Percentiles rank a stretch among this genome's conserved stretches.
These are phyloP conservation scores for Colletotrichum trifolii DNA, from an alignment of 2,329 filamentous ascomycete species.

Conservation along the genomic window DNA sequence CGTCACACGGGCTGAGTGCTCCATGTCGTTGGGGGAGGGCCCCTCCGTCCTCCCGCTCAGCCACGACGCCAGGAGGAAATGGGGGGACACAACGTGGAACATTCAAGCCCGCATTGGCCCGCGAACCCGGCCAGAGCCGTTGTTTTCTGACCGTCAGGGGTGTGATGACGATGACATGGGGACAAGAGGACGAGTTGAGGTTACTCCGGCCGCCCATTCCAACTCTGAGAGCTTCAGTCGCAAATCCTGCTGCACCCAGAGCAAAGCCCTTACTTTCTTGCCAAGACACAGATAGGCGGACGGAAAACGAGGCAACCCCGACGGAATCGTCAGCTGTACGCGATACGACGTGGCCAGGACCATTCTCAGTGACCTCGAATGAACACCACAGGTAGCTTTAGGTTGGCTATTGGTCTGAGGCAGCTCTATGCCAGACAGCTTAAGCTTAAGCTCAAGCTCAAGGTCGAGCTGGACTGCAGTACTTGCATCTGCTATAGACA, in stretches of 20 bases:
- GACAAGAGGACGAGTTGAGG: conserved; percentile 2
- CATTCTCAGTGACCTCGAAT: too few relatives aligned
- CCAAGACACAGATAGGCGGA: too few relatives aligned
- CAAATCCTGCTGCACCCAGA: background rate
- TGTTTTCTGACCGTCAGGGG: conserved; percentile 17
- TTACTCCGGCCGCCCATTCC: conserved; percentile 17
- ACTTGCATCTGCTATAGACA: too few relatives aligned
- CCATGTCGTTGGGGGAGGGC: conserved; percentile 7
- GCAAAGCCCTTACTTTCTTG: too few relatives aligned
- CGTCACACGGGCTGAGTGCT: conserved; percentile 11
- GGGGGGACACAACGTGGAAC: conserved; percentile 21
- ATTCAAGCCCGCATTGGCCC: conserved; percentile 6
- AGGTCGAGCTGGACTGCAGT: background rate
- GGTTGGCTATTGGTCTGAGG: too few relatives aligned
- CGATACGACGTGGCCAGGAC: too few relatives aligned
- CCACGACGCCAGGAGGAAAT: background rate
- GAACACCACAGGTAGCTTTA: too few relatives aligned
- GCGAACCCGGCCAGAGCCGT: conserved; percentile 25
- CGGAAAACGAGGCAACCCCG: too few relatives aligned
- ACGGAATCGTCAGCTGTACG: too few relatives aligned
- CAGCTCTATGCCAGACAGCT: background rate
- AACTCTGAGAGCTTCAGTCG: conserved; percentile 12
- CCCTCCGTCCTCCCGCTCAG: background rate
- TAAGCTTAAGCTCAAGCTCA: background rate
- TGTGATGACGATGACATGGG: conserved; percentile 5